A percentile compares a stretch with the other conserved stretches of the same genome.
phyloP scores from a whole-genome alignment of 2,329 filamentous ascomycete genomes.

The Hypoxylon sp. region DNA sequence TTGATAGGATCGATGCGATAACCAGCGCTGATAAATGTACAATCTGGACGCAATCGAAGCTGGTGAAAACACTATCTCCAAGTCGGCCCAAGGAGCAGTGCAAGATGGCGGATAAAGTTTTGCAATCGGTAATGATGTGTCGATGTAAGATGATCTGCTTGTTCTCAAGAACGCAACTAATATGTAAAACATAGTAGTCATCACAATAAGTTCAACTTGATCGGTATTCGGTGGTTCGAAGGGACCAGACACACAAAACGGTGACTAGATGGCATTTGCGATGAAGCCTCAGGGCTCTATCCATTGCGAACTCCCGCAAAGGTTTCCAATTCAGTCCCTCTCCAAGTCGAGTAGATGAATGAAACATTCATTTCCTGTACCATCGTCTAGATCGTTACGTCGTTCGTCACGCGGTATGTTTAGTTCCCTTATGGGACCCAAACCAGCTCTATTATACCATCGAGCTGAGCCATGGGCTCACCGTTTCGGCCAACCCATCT shows the following conservation, averaged over 20 bases:
- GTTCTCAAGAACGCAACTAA: slow-evolving; percentile 11
- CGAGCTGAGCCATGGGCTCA: slow-evolving; percentile 66
- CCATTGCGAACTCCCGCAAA: slow-evolving; percentile 17
- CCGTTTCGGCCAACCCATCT: slow-evolving; percentile 66
- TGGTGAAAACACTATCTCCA: background rate
- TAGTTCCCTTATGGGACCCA: slow-evolving; percentile 62
- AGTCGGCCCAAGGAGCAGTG: background rate
- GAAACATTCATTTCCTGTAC: slow-evolving; percentile 31
- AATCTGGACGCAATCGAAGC: slow-evolving; percentile 19
- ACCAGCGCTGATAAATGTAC: slow-evolving; percentile 41
- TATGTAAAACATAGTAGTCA: slow-evolving; percentile 10
- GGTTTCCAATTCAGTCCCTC: slow-evolving; percentile 31
- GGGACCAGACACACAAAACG: slow-evolving; percentile 16
- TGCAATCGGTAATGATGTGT: slow-evolving; percentile 11
- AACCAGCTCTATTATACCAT: slow-evolving; percentile 70
- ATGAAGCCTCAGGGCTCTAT: slow-evolving; percentile 10
- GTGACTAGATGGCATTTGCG: background rate
- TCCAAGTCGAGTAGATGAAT: slow-evolving; percentile 37
- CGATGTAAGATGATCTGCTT: slow-evolving; percentile 7
- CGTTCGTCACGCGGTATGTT: slow-evolving; percentile 26
- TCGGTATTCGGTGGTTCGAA: slow-evolving; percentile 21
- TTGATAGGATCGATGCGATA: slow-evolving; percentile 24
- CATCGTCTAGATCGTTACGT: slow-evolving; percentile 42
- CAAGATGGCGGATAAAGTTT: slow-evolving; percentile 4
- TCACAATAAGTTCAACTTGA: slow-evolving; percentile 13